These are phyloP conservation scores for Phaeodactylum tricornutum DNA, from an alignment of 108 stramenopile genomes.

Conservation along the genomic window DNA sequence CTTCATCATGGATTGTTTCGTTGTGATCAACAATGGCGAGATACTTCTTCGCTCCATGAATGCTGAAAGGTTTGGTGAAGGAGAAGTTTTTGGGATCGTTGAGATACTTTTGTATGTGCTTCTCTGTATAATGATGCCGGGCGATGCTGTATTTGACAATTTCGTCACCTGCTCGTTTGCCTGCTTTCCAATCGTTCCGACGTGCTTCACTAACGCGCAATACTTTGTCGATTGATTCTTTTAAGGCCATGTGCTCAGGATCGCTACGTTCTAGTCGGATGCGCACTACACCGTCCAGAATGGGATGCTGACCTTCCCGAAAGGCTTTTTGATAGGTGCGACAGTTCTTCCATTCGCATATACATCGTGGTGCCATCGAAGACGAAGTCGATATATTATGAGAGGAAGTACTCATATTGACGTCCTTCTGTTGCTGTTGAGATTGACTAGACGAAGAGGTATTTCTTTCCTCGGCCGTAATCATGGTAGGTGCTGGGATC, in stretches of 20 bases:
- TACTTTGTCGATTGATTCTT: conserved; percentile 28
- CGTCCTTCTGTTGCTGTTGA: too few species aligned
- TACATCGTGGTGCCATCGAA: conserved; percentile 21
- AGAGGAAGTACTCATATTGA: too few species aligned
- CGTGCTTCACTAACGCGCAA: conserved; percentile 19
- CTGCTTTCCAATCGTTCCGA: conserved; percentile 30
- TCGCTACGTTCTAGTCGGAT: conserved; percentile 19
- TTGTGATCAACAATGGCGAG: conserved; percentile 16
- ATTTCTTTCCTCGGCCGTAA: too few species aligned
- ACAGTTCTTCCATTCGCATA: conserved; percentile 41
- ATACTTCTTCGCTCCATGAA: conserved; percentile 28
- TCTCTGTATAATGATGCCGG: conserved; percentile 33
- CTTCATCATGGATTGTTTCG: conserved; percentile 8
- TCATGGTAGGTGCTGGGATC: too few species aligned
- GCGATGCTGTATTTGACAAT: conserved; percentile 29
- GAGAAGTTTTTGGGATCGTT: conserved; percentile 24
- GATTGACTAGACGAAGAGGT: too few species aligned
- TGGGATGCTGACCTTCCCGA: conserved; percentile 22
- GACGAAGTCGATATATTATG: too few species aligned
- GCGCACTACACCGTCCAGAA: conserved; percentile 36
- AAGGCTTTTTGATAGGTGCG: conserved; percentile 38
- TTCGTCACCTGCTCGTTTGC: conserved; percentile 1
- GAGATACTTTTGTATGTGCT: conserved; percentile 18
- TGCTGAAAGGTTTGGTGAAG: conserved; percentile 23
- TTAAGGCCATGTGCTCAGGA: conserved; percentile 24